Evolutionary conservation across 768 basidiomycete genomes (phyloP), one percentile per base, ranked within the genome.

Genomic region (Cystobasidium ongulense): DNA sequence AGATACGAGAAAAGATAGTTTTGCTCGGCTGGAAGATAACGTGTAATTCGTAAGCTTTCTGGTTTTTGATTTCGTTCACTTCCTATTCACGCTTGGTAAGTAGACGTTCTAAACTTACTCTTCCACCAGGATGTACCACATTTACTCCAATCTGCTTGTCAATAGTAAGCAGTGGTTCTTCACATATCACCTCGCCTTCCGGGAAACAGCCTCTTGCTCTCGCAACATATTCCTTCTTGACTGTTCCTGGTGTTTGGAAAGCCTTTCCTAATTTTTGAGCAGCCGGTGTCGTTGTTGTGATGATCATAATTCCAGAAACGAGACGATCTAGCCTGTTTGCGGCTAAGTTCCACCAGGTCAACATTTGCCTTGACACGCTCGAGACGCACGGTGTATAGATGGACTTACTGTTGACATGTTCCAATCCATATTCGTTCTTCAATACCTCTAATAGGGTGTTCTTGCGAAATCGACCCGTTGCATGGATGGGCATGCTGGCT

Each of bases 71-170:
- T n/a, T n/a, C n/a, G n/a, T n/a, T n/a, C n/a, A n/a, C n/a, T n/a
- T n/a, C n/a, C n/a, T n/a, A n/a, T n/a, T n/a, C n/a, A n/a, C n/a
- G n/a, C n/a, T n/a, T n/a, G n/a, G n/a, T n/a, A n/a, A n/a, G n/a
- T n/a, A n/a, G n/a, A n/a, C n/a, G n/a, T n/a, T n/a, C n/a, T 29
- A 63, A 43, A 75, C 78, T 41, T 78, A 91, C 92, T 85, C 97
- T 93, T 52, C 96, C 96, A 72, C 94, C 88, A 0, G 94, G 92
- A 79, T 96, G 92, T 18, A 97, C 91, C 64, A 98, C 89, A 75
- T 97, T 97, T 57, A 99, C 82, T 1, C 96, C 96, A 88, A 97
- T 93, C 80, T 97, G 94, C 64, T 93, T 85, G 81, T 99, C 96
- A 0, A 97, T 88, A 0, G 92, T 93, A 72, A 99, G 81, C 7